Evolutionary conservation across 225 moss, liverwort and hornwort species (phyloP).

Genomic region (Straminergon stramineum): DNA sequence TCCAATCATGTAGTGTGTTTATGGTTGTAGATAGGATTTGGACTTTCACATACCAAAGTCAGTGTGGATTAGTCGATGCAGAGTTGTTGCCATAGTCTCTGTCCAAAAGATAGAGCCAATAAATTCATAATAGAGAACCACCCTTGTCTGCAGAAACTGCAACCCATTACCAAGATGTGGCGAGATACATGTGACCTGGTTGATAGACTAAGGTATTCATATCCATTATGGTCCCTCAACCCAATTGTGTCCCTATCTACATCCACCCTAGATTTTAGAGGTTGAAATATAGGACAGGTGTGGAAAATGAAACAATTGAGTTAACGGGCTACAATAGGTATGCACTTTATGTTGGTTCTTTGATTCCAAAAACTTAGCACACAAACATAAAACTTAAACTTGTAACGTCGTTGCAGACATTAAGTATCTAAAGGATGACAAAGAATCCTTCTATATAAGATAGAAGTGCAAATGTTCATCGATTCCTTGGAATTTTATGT

Average conservation of each 20-base stretch:
- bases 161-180: background rate
- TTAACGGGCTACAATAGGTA: background rate
- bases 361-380: background rate
- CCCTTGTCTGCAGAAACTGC: background rate
- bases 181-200: background rate
- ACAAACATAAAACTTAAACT: background rate
- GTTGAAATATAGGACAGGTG: fast-evolving
- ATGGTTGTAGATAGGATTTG: no score
- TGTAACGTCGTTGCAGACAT: fast-evolving
- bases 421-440: fast-evolving
- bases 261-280: fast-evolving
- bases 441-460: background rate
- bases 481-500: background rate
- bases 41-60: no score
- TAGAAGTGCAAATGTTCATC: background rate
- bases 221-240: background rate
- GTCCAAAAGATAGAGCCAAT: no score
- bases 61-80: no score
- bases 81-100: no score
- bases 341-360: background rate
- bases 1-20: no score
- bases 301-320: background rate
- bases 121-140: no score
- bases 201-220: background rate
- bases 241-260: background rate